Base-by-base conservation (phyloP, 2,329 filamentous ascomycete genomes). In the Cladosporium sphaerospermum region DNA sequence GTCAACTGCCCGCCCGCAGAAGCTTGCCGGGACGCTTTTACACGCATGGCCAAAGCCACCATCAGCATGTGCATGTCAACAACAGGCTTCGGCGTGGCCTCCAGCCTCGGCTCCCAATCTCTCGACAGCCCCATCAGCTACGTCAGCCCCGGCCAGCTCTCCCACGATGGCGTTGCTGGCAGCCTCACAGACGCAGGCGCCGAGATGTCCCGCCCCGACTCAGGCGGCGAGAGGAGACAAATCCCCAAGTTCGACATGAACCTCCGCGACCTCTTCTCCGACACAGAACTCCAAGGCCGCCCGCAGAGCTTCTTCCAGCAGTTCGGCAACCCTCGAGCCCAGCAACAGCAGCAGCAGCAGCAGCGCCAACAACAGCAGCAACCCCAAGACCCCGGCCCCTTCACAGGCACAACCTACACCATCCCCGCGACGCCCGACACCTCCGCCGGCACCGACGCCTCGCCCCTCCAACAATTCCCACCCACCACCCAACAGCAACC, bases 1-100 rank as follows among this genome's bases (percentile, higher is more conserved):
- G 88, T 95, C 60, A 96, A 96, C 69, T 97, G 93, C 61, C 91
- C 92, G 0, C 92, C 92, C 0, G 92, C 92, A 32, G 91, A 96
- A 75, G 89, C 91, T 9, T 97, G 92, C 68, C 84, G 90, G 11
- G 91, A 97, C 68, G 91, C 93, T 1, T 96, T 97, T 67, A 89
- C 95, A 62, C 83, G 92, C 37, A 97, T 96, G 74, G 91, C 89
- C 63, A 95, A 93, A 73, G 91, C 91, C 9, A 97, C 92, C 0
- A 87, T 97, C 46, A 89, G 92, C 66, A 96, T 96, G 91, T 90
- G 88, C 61, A 85, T 91, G 67, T 88, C 86, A 1, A 92, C 86
- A 1, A 91, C 87, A 14, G 89, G 89, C 0, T 95, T 95, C 59
- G 88, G 88, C 18, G 59, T 61, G 11, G 54, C 57, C 9, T 66